Conservation (phyloP, 2,329 filamentous ascomycete species). For the Tolypocladium pustulatum region DNA sequence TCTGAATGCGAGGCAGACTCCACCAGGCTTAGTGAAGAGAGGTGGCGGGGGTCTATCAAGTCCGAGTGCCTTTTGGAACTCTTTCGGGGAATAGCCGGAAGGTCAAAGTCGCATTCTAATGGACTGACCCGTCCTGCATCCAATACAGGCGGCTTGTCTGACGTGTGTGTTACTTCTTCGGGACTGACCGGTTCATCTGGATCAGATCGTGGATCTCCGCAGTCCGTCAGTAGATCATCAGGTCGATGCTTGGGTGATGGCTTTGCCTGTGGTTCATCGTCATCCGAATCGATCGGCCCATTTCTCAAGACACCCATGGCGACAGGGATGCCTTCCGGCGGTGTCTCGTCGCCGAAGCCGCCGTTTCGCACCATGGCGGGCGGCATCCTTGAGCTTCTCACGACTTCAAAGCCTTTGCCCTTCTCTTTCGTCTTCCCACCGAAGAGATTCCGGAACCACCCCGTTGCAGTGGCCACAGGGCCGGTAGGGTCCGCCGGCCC, state of each 20-base stretch:
- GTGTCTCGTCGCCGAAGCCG: slow-evolving; percentile 53
- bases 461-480: slow-evolving; percentile 76
- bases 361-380: slow-evolving; percentile 52
- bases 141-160: neutral
- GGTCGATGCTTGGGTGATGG: slow-evolving; percentile 15
- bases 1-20: slow-evolving; percentile 6
- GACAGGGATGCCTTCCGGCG: slow-evolving; percentile 54
- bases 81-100: slow-evolving; percentile 57
- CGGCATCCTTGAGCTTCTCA: slow-evolving; percentile 79
- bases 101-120: slow-evolving; percentile 18
- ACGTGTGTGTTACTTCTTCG: slow-evolving; percentile 11
- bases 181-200: slow-evolving; percentile 29
- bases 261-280: slow-evolving; percentile 27
- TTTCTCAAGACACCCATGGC: slow-evolving; percentile 50
- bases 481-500: slow-evolving; percentile 92
- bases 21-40: slow-evolving; percentile 24
- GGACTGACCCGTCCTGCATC: neutral
- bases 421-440: slow-evolving; percentile 87
- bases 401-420: slow-evolving; percentile 93
- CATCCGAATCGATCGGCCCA: slow-evolving; percentile 55
- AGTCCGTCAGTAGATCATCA: slow-evolving; percentile 32
- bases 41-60: slow-evolving; percentile 19
- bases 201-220: slow-evolving; percentile 36
- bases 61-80: slow-evolving; percentile 56
- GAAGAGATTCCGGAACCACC: slow-evolving; percentile 76